Percentiles rank a stretch among this genome's conserved stretches.
Evolutionary conservation across 768 basidiomycete species (phyloP).

Genomic region (Amanita pseudoporphyria): DNA sequence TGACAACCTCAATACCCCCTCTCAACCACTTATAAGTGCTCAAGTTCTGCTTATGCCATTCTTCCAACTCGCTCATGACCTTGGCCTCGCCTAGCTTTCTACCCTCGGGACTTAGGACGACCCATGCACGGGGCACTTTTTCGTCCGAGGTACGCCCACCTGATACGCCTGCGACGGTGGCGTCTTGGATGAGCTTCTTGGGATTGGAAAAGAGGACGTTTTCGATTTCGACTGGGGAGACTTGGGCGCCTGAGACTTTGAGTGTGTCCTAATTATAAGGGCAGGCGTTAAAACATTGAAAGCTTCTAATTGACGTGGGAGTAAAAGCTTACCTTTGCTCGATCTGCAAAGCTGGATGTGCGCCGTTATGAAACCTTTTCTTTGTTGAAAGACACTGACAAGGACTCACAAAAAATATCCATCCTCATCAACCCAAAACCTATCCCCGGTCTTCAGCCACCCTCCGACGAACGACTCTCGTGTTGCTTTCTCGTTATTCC

Average conservation of each 20-base stretch:
- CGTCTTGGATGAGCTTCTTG: slow-evolving; percentile 50
- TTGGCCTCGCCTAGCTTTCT: slow-evolving; percentile 32
- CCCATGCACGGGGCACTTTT: slow-evolving; percentile 70
- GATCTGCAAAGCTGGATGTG: slow-evolving; percentile 57
- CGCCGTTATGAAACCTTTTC: not conserved
- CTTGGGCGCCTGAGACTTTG: slow-evolving; percentile 73
- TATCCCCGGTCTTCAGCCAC: slow-evolving; percentile 72
- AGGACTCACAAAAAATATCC: slow-evolving; percentile 54
- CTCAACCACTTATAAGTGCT: slow-evolving; percentile 72
- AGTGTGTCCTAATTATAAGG: slow-evolving; percentile 48
- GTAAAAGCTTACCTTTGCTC: slow-evolving; percentile 45
- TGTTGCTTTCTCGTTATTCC: slow-evolving; percentile 60
- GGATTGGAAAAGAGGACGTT: slow-evolving; percentile 56
- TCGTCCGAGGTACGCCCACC: slow-evolving; percentile 66
- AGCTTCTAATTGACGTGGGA: not conserved
- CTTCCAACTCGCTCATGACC: slow-evolving; percentile 39
- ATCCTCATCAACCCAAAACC: slow-evolving; percentile 48
- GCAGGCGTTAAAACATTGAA: not conserved
- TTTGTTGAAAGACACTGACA: not conserved
- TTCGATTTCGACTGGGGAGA: slow-evolving; percentile 76
- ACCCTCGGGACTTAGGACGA: slow-evolving; percentile 54
- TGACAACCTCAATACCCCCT: slow-evolving; percentile 62
- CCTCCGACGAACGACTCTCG: slow-evolving; percentile 57
- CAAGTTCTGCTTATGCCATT: slow-evolving; percentile 52
- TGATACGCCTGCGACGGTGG: slow-evolving; percentile 64